Evolutionary conservation across 2,329 filamentous ascomycete genomes (phyloP).

Genomic region (Phaeophleospora eucalypticola): DNA sequence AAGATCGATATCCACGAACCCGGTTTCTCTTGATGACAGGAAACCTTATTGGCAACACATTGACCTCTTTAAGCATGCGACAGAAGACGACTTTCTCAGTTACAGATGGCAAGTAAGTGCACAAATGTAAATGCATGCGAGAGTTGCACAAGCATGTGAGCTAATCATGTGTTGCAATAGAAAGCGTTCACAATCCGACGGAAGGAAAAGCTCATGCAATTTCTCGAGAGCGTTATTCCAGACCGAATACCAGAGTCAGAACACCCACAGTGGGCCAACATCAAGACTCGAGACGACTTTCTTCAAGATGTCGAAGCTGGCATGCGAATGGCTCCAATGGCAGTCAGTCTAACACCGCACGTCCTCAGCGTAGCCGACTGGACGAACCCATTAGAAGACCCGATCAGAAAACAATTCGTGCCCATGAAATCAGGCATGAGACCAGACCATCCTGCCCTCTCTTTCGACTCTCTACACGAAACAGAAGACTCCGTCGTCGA

Average conservation of each 20-base stretch:
- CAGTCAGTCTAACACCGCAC: conserved; percentile 58
- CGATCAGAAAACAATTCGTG: conserved; percentile 58
- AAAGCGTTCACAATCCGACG: conserved; percentile 49
- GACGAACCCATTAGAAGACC: conserved; percentile 55
- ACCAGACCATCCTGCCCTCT: conserved; percentile 53
- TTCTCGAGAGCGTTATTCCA: conserved; percentile 51
- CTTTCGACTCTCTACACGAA: conserved; percentile 58
- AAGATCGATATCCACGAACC: background rate
- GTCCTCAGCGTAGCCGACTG: conserved; percentile 58
- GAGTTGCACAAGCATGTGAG: background rate
- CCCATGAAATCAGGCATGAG: conserved; percentile 52
- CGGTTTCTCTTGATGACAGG: background rate
- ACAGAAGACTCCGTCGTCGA: conserved; percentile 52
- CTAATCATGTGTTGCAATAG: conserved; percentile 28
- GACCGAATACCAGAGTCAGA: conserved; percentile 41
- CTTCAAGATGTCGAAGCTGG: conserved; percentile 53
- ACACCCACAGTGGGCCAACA: conserved; percentile 24
- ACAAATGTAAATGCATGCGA: background rate
- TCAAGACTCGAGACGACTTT: conserved; percentile 51
- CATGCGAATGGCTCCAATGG: conserved; percentile 55
- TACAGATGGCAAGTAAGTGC: conserved; percentile 54
- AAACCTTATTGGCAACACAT: conserved; percentile 20
- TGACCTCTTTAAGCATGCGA: conserved; percentile 45
- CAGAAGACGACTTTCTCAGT: conserved; percentile 48
- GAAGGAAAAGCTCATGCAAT: conserved; percentile 44